phyloP scores from a whole-genome alignment of 768 basidiomycete genomes.

The Termitomyces sp. region DNA sequence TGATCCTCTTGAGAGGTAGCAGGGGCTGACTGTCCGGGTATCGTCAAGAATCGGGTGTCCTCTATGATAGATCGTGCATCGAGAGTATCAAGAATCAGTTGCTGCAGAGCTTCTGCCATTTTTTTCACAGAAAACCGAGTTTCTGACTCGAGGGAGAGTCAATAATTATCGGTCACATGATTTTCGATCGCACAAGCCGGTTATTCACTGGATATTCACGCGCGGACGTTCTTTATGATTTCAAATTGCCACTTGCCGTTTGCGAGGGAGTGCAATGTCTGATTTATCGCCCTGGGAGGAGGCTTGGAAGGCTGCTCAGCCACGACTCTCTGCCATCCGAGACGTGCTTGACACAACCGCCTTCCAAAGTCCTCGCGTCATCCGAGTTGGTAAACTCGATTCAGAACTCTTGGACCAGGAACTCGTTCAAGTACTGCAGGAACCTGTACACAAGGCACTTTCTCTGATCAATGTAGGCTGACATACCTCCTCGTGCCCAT shows the following conservation, averaged over 20 bases:
- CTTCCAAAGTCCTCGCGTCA: slow-evolving; percentile 38
- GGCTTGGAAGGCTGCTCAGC: slow-evolving; percentile 59
- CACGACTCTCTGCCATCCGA: slow-evolving; percentile 43
- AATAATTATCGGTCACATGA: slow-evolving; percentile 6
- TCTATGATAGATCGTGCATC: slow-evolving; percentile 47
- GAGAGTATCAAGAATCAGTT: slow-evolving; percentile 72
- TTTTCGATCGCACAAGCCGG: background rate
- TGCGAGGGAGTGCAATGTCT: slow-evolving; percentile 12
- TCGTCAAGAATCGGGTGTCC: slow-evolving; percentile 62
- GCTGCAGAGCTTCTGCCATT: slow-evolving; percentile 79
- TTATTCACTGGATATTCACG: background rate
- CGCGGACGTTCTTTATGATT: background rate
- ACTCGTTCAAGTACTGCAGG: slow-evolving; percentile 72
- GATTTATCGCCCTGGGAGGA: slow-evolving; percentile 42
- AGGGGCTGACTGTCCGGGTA: slow-evolving; percentile 56
- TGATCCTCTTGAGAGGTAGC: slow-evolving; percentile 73
- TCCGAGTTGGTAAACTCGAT: slow-evolving; percentile 89
- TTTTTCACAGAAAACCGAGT: slow-evolving; percentile 9
- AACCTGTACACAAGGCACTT: slow-evolving; percentile 74
- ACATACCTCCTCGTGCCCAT: background rate
- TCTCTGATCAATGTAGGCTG: slow-evolving; percentile 52
- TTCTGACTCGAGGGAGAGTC: slow-evolving; percentile 4
- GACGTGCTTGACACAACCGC: slow-evolving; percentile 26
- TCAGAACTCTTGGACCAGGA: slow-evolving; percentile 88
- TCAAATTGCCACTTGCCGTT: slow-evolving; percentile 10